Percentiles rank a stretch among this genome's conserved stretches.
Evolutionary conservation across 2,329 filamentous ascomycete genomes (phyloP).

Genomic region (Venturia oleaginea): DNA sequence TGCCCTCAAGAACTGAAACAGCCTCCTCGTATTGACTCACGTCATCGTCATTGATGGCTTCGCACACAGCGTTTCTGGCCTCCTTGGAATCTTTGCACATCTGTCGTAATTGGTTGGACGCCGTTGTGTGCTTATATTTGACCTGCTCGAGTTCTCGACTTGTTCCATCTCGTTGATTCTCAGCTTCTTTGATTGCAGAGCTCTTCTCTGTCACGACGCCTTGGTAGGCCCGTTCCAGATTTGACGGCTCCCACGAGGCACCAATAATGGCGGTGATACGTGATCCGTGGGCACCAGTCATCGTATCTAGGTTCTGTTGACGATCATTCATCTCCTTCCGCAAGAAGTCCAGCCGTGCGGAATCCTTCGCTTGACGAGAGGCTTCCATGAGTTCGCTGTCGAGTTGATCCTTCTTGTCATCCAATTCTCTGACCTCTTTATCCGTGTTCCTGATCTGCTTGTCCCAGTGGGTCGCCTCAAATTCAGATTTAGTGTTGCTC

Average conservation of each 20-base stretch:
- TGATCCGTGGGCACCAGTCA: conserved; percentile 63
- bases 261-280: conserved; percentile 60
- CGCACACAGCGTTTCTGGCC: conserved; percentile 54
- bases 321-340: conserved; percentile 71
- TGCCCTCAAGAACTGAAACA: conserved; percentile 42
- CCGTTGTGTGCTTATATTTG: conserved; percentile 60
- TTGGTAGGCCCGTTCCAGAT: conserved; percentile 64
- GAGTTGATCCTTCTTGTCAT: conserved; percentile 62
- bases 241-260: conserved; percentile 57
- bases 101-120: conserved; percentile 54
- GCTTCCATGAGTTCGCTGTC: conserved; percentile 75
- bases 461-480: conserved; percentile 60
- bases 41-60: conserved; percentile 33
- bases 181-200: conserved; percentile 52
- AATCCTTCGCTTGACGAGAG: conserved; percentile 69
- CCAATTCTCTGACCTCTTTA: conserved; percentile 55
- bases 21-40: conserved; percentile 38
- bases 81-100: conserved; percentile 46
- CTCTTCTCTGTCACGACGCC: conserved; percentile 49
- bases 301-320: conserved; percentile 65
- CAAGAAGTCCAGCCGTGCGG: conserved; percentile 73
- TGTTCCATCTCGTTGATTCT: conserved; percentile 60
- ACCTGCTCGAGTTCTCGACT: conserved; percentile 67
- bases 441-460: conserved; percentile 59
- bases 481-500: conserved; percentile 51